These are phyloP conservation scores for Aegilops bicornis DNA, from an alignment of 176 grass and related monocot genomes.

Conservation along the genomic window DNA sequence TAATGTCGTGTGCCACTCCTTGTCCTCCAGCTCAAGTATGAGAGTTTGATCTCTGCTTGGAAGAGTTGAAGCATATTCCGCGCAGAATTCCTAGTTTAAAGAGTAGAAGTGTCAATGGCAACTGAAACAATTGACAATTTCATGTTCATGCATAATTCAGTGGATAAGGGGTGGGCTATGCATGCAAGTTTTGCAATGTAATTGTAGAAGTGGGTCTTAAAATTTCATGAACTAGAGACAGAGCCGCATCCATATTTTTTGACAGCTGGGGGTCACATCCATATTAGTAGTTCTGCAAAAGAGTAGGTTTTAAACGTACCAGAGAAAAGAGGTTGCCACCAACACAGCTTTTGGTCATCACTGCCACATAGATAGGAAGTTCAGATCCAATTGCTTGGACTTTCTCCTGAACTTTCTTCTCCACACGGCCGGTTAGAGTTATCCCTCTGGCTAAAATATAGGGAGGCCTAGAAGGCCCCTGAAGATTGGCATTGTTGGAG, in stretches of 20 bases:
- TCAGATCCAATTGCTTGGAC: not conserved
- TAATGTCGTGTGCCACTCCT: not conserved
- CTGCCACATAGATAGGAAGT: not conserved
- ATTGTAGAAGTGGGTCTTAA: not conserved
- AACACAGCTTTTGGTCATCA: not conserved
- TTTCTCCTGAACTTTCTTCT: not conserved
- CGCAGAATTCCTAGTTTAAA: not conserved
- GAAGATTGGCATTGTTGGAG: not conserved
- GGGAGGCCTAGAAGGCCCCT: not conserved
- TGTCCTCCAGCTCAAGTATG: not conserved
- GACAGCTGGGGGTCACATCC: not conserved
- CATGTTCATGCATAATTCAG: not conserved
- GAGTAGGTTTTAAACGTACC: not conserved
- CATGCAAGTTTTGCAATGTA: not conserved
- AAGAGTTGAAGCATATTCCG: not conserved
- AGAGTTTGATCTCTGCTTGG: not conserved
- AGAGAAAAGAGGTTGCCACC: not conserved
- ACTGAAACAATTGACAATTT: not conserved
- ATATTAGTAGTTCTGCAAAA: not conserved
- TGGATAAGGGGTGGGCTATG: not conserved
- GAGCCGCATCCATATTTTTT: no score
- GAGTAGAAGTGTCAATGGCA: not conserved
- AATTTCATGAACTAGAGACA: not conserved
- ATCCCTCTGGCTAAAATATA: not conserved
- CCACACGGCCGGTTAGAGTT: not conserved